These are phyloP conservation scores for Fusarium algeriense DNA, from an alignment of 2,329 filamentous ascomycete genomes.

Conservation along the genomic window DNA sequence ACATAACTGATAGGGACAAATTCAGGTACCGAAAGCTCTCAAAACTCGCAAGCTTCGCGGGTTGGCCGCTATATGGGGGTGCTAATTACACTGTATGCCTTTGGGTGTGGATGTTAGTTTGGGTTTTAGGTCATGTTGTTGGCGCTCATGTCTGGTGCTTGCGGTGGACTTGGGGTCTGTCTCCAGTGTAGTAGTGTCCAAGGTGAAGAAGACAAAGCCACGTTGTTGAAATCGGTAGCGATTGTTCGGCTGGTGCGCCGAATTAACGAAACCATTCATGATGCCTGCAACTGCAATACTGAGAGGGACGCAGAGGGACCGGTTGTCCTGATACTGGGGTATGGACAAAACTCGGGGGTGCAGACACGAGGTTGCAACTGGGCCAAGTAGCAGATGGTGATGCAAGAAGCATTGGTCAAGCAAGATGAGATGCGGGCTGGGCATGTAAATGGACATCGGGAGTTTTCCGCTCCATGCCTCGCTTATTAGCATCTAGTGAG, in stretches of 20 bases:
- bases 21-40: constrained; percentile 26
- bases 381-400: constrained; percentile 24
- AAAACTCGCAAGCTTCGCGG: constrained; percentile 22
- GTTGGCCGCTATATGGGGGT: constrained; percentile 15
- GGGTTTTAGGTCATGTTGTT: constrained; percentile 7
- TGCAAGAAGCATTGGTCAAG: constrained; percentile 43
- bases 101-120: constrained; percentile 22
- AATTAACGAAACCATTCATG: constrained; percentile 17
- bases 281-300: constrained; percentile 16
- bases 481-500: constrained; percentile 21
- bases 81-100: constrained; percentile 14
- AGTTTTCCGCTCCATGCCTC: constrained; percentile 14
- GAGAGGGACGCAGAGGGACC: constrained; percentile 7
- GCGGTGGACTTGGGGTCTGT: constrained; percentile 25
- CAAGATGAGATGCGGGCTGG: constrained; percentile 35
- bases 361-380: constrained; percentile 29
- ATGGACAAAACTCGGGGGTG: constrained; percentile 25
- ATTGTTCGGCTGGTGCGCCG: constrained; percentile 30
- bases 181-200: constrained; percentile 13
- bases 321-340: constrained; percentile 34
- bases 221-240: constrained; percentile 12
- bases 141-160: constrained; percentile 28
- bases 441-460: constrained; percentile 9
- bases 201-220: constrained; percentile 21
- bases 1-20: constrained; percentile 1